Percentiles rank a stretch among this genome's conserved stretches.
phyloP scores from a whole-genome alignment of 169 alveolate genomes.

The Plasmodium fragile region DNA sequence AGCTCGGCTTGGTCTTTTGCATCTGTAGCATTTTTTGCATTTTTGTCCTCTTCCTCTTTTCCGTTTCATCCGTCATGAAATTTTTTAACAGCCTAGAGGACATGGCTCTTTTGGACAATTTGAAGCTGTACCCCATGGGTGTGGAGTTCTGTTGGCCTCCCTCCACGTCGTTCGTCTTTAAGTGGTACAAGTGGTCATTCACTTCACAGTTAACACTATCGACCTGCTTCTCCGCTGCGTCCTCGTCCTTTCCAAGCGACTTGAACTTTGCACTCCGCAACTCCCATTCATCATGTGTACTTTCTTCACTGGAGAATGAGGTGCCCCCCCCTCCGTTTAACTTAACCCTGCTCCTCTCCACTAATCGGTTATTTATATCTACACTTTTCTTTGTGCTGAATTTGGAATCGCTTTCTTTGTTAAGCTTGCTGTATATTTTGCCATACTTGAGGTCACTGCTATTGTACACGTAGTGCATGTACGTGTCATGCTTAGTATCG shows the following conservation, averaged over 20 bases:
- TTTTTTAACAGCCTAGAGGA: neutral
- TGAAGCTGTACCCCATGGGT: slow-evolving; percentile 38
- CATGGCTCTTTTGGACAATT: neutral
- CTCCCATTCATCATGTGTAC: neutral
- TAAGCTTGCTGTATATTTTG: slow-evolving; percentile 17
- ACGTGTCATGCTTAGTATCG: slow-evolving; percentile 10
- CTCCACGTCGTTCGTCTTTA: neutral
- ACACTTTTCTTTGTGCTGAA: slow-evolving; percentile 10
- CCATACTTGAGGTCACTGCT: slow-evolving; percentile 32
- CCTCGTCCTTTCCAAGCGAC: neutral
- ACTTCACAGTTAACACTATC: neutral
- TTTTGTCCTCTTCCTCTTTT: neutral
- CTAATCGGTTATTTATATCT: slow-evolving; percentile 1
- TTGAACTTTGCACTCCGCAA: neutral
- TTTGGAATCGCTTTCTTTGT: neutral
- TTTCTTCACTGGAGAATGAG: slow-evolving; percentile 5
- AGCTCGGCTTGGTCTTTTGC: neutral
- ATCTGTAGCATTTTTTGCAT: neutral
- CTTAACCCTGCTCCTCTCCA: neutral
- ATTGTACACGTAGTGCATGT: slow-evolving; percentile 56
- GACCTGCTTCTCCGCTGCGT: neutral
- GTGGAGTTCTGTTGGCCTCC: neutral
- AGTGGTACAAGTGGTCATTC: neutral
- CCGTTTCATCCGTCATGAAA: neutral
- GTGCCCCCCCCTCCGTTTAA: neutral